phyloP scores from a whole-genome alignment of 352 stramenopile species.

The Aphanomyces euteiches region DNA sequence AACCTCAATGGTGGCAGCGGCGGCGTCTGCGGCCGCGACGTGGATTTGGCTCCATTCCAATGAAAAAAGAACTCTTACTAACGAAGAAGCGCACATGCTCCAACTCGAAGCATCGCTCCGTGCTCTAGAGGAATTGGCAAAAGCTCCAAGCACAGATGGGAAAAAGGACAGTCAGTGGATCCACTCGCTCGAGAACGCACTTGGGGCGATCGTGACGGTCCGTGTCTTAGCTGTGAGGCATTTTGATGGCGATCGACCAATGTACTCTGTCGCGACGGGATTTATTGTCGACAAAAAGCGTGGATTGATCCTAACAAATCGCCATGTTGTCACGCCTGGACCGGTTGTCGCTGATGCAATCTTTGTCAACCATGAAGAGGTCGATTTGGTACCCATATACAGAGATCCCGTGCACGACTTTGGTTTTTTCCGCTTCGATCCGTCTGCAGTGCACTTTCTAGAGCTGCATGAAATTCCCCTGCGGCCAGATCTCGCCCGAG shows the following conservation, averaged over 20 bases:
- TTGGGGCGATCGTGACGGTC: slow-evolving; percentile 83
- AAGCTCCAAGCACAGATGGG: background rate
- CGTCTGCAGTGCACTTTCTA: slow-evolving; percentile 84
- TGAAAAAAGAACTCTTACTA: background rate
- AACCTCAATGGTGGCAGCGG: background rate
- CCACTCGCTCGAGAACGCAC: slow-evolving; percentile 56
- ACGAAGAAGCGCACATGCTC: background rate
- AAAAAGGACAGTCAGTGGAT: slow-evolving; percentile 66
- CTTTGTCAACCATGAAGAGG: slow-evolving; percentile 92
- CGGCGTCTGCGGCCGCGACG: background rate
- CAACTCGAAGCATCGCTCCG: background rate
- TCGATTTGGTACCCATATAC: slow-evolving; percentile 86
- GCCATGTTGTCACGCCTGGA: slow-evolving; percentile 87
- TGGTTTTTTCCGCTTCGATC: slow-evolving; percentile 87
- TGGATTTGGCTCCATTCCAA: background rate
- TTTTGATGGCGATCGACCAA: slow-evolving; percentile 83
- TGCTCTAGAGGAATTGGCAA: background rate
- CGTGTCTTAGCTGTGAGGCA: slow-evolving; percentile 76
- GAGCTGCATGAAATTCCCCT: slow-evolving; percentile 82
- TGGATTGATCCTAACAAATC: slow-evolving; percentile 89
- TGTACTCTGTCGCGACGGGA: slow-evolving; percentile 84
- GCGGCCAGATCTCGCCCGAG: slow-evolving; percentile 74
- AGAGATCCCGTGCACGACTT: slow-evolving; percentile 91
- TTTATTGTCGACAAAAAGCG: slow-evolving; percentile 88
- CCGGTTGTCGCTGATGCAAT: slow-evolving; percentile 88